These are phyloP conservation scores for Pichia sp. DNA, from an alignment of 1,139 yeast species.

Conservation along the genomic window DNA sequence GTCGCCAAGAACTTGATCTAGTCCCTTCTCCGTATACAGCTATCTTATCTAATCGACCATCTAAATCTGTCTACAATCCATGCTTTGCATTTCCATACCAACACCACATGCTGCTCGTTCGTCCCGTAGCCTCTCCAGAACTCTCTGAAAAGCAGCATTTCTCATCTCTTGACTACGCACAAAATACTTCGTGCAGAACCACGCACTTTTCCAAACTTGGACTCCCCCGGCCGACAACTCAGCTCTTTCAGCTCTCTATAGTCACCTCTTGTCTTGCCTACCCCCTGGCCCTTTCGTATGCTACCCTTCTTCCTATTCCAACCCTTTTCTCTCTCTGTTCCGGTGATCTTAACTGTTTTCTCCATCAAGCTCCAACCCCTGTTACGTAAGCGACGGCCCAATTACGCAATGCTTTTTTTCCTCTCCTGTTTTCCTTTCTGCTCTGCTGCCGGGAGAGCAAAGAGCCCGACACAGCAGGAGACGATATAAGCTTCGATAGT, in stretches of 20 bases:
- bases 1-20: slow-evolving; percentile 72
- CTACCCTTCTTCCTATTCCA: not conserved
- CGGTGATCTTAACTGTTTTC: not conserved
- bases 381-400: not conserved
- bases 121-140: too few relatives aligned
- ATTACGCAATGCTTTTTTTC: not conserved
- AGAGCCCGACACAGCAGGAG: not conserved
- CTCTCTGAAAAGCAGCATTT: too few relatives aligned
- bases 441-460: not conserved
- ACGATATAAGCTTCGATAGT: not conserved
- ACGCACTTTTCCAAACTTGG: too few relatives aligned
- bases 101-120: too few relatives aligned
- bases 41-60: not conserved
- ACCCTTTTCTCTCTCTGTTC: not conserved
- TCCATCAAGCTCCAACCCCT: not conserved
- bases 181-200: too few relatives aligned
- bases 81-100: not conserved
- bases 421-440: not conserved
- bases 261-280: too few relatives aligned
- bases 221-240: too few relatives aligned
- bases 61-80: not conserved
- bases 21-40: too few relatives aligned
- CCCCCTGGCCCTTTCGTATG: too few relatives aligned
- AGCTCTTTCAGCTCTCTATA: too few relatives aligned
- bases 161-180: too few relatives aligned